Base-by-base conservation (phyloP, 257 asterid species). In the Petunia axillaris region DNA sequence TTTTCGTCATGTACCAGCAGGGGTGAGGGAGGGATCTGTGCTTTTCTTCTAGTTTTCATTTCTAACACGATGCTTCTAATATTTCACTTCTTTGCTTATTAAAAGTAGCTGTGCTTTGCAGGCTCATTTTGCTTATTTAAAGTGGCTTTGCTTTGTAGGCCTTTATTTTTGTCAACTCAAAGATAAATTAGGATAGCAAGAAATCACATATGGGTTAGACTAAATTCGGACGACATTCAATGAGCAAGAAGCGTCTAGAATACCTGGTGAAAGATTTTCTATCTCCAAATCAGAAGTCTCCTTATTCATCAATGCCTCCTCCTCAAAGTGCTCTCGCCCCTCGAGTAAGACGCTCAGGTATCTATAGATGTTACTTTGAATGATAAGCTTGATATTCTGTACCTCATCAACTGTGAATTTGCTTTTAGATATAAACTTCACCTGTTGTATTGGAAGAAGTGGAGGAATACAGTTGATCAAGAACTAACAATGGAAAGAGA, bases 291-390 rank as follows among this genome's bases (percentile, higher is more conserved):
- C 80, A 55, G 73, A 54, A 53, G 82, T 60, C 43, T 57, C 77
- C 50, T 65, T 79, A 48, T 82, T 79, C 67, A 53, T 38, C 70
- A 81, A 41, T 74, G 81, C 82, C 83, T 89, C 92, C 58, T 90
- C 93, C 86, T 92, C 96, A 80, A 89, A 88, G 81, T 79, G 88
- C 82, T 90, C 92, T 60, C 89, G 87, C 54, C 89, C 91, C 86
- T 93, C 94, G 7, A 93, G 91, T 80, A 93, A 78, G 70, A 80
- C 67, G 41, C 91, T 71, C 39, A 93, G 84, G 87, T 91, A 91
- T 88, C 81, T 86, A 80, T 85, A 89, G 15, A 87, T 59, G 86
- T 86, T 92, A 15, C 86, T 87, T 79, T 85, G 93, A 81, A 91
- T 87, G 67, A 77, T 82, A 76, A 81, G 89, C 90, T 91, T 93